A percentile compares a stretch with the other conserved stretches of the same genome.
phyloP scores from a whole-genome alignment of 2,329 filamentous ascomycete species.

The Ophidiomyces ophidiicola region DNA sequence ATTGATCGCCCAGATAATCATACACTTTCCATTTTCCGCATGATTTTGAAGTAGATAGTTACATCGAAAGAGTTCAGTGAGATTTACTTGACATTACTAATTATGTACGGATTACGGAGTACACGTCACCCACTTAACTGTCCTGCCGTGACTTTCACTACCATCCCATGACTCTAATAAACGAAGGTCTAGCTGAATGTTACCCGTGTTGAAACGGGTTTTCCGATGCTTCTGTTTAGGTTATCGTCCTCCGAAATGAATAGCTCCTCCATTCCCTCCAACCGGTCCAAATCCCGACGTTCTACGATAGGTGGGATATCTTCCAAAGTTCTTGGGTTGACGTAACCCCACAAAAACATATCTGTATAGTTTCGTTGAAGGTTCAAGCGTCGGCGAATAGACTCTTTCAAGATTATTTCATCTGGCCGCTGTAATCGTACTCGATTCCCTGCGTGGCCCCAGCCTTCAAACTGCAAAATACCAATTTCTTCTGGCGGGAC shows the following conservation, averaged over 20 bases:
- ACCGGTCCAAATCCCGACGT: slow-evolving; percentile 41
- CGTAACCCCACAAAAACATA: slow-evolving; percentile 53
- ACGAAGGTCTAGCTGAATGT: slow-evolving; percentile 1
- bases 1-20: too few species aligned
- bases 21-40: too few species aligned
- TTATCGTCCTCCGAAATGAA: slow-evolving; percentile 8
- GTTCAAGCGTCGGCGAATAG: slow-evolving; percentile 39
- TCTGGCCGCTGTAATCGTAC: slow-evolving; percentile 45
- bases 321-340: slow-evolving; percentile 42
- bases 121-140: too few species aligned
- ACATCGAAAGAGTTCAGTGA: too few species aligned
- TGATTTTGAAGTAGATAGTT: too few species aligned
- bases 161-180: not conserved
- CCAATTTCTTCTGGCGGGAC: slow-evolving; percentile 45
- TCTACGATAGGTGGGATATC: slow-evolving; percentile 43
- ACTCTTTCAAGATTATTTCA: slow-evolving; percentile 47
- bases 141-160: too few species aligned
- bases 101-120: too few species aligned
- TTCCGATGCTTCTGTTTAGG: not conserved
- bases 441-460: slow-evolving; percentile 24
- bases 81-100: too few species aligned
- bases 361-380: slow-evolving; percentile 44
- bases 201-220: slow-evolving; percentile 5
- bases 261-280: slow-evolving; percentile 14
- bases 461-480: slow-evolving; percentile 28